Base-by-base conservation (phyloP, 2,329 filamentous ascomycete genomes). In the Nemania abortiva region DNA sequence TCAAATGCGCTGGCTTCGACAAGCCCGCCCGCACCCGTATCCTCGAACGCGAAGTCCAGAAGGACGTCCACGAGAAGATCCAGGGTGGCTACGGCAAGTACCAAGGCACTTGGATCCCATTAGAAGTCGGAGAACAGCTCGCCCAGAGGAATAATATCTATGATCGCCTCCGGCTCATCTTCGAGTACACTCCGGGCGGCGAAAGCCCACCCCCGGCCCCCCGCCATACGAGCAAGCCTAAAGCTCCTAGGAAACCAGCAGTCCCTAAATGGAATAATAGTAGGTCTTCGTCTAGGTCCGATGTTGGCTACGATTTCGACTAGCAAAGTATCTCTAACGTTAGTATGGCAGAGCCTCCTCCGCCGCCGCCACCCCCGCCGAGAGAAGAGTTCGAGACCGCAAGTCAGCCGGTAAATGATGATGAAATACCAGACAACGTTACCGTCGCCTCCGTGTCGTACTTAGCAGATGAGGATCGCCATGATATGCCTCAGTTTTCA, bases 41-140 rank as follows among this genome's bases (percentile, higher is more conserved):
- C 66, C 87, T 99, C 5, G 96, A 99, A 83, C 89, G 96, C 73
- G 96, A 99, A 78, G 95, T 99, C 7, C 96, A 99, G 78, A 98
- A 97, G 81, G 95, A 97, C 52, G 87, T 92, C 5, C 96, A 99
- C 79, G 96, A 98, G 83, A 99, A 99, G 84, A 95, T 99, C 6
- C 96, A 99, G 79, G 96, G 95, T 73, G 96, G 96, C 18, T 98
- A 98, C 81, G 96, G 96, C 76, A 98, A 98, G 89, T 99, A 98
- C 75, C 96, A 99, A 84, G 95, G 96, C 77, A 99, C 96, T 59
- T 99, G 96, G 95, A 96, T 99, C 58, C 96, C 96, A 7, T 88
- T 99, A 7, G 87, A 90, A 15, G 89, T 93, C 71, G 96, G 94
- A 65, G 89, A 94, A 74, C 84, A 88, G 70, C 89, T 99, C 39